Percentiles rank a stretch among this genome's conserved stretches.
Conservation (phyloP, 331 rosid species). For the Malus hybrid region DNA sequence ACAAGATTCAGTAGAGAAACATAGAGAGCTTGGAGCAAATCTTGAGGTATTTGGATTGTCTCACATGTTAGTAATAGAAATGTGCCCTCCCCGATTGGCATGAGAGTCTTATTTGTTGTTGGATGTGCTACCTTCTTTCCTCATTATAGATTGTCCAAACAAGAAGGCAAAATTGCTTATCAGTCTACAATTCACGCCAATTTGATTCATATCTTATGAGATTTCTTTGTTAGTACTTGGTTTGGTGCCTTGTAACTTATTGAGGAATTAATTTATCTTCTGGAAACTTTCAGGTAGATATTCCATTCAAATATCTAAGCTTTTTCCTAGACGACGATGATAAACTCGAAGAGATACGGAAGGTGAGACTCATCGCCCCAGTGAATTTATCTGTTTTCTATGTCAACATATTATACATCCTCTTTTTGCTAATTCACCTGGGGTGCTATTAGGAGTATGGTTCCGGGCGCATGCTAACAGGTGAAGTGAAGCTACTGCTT, state of each 20-base stretch:
- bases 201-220: background rate
- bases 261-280: constrained; percentile 7
- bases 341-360: constrained; percentile 59
- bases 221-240: background rate
- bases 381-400: background rate
- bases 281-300: constrained; percentile 63
- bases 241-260: background rate
- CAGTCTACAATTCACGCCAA: background rate
- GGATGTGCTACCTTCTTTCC: background rate
- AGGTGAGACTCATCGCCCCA: constrained; percentile 30
- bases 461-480: constrained; percentile 86
- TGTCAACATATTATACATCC: background rate
- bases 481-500: constrained; percentile 82
- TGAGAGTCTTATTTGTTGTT: background rate
- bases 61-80: background rate
- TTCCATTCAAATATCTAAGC: constrained; percentile 67
- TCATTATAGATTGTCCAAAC: background rate
- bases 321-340: constrained; percentile 79
- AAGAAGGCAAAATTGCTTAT: background rate
- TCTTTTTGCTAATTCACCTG: background rate
- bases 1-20: constrained; percentile 85
- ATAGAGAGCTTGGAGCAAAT: constrained; percentile 78
- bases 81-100: background rate
- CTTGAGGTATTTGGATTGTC: constrained; percentile 51
- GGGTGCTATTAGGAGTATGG: constrained; percentile 55